Percentiles rank a stretch among this genome's conserved stretches.
phyloP scores from a whole-genome alignment of 148 eudicot species.

The Cornus florida region DNA sequence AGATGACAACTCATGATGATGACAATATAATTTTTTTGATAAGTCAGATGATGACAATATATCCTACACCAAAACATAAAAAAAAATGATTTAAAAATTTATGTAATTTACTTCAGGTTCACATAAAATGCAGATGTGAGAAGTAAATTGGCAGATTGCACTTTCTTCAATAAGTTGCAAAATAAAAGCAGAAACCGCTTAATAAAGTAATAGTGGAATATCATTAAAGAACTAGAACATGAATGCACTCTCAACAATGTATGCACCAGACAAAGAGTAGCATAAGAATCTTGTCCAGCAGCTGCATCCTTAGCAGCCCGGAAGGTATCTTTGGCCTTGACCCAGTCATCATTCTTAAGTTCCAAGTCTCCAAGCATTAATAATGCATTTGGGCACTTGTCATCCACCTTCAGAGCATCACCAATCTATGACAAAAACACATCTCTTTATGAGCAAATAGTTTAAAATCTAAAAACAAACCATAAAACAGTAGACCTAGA shows the following conservation, averaged over 20 bases:
- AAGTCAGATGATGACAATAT: neutral
- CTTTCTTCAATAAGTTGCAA: neutral
- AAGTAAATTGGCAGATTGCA: constrained; percentile 5
- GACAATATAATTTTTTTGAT: neutral
- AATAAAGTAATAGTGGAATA: neutral
- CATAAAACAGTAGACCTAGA: neutral
- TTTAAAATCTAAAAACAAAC: neutral
- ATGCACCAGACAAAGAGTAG: constrained; percentile 83
- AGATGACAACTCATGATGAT: neutral
- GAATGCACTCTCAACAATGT: constrained; percentile 4
- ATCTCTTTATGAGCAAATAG: neutral
- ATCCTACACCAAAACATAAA: neutral
- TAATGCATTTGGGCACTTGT: constrained; percentile 79
- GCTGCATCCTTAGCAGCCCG: constrained; percentile 89
- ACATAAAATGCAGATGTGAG: constrained; percentile 6
- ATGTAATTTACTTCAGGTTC: neutral
- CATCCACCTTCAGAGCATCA: constrained; percentile 84
- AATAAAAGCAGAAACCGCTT: neutral
- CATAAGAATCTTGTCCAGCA: constrained; percentile 81
- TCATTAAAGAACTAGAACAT: neutral
- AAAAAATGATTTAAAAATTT: neutral
- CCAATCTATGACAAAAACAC: constrained; percentile 47
- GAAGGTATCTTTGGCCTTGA: constrained; percentile 96
- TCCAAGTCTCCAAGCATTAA: constrained; percentile 92
- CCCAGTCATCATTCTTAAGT: constrained; percentile 99